Conservation (phyloP, 2,329 filamentous ascomycete genomes). For the Pseudogymnoascus sp. region DNA sequence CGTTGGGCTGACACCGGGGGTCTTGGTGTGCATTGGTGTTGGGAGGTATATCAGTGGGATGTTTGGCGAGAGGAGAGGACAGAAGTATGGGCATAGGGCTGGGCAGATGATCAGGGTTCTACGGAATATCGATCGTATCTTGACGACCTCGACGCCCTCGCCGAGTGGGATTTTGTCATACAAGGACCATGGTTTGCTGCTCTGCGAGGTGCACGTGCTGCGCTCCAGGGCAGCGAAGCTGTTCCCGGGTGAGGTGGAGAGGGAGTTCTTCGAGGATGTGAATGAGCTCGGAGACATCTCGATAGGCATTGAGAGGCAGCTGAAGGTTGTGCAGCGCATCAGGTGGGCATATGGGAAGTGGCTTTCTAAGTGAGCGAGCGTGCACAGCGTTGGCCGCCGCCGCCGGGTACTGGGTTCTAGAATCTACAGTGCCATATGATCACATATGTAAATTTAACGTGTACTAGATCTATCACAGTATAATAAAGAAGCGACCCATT, state of each 20-base stretch:
- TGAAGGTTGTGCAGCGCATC: conserved; percentile 73
- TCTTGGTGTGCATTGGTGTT: conserved; percentile 76
- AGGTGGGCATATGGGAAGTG: conserved; percentile 86
- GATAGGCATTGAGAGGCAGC: conserved; percentile 70
- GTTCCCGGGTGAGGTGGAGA: conserved; percentile 67
- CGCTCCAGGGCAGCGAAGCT: conserved; percentile 60
- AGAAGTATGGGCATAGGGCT: conserved; percentile 57
- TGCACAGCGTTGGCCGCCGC: not conserved
- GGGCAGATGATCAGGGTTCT: conserved; percentile 70
- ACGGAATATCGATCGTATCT: conserved; percentile 79
- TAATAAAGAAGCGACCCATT: not conserved
- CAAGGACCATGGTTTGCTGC: conserved; percentile 82
- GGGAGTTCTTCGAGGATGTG: conserved; percentile 84
- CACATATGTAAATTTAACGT: not conserved
- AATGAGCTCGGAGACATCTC: conserved; percentile 76
- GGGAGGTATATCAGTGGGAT: conserved; percentile 64
- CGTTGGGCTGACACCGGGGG: conserved; percentile 83
- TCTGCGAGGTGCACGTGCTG: conserved; percentile 84
- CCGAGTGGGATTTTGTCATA: conserved; percentile 74
- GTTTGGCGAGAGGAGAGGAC: conserved; percentile 65
- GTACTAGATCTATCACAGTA: not conserved
- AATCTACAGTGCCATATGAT: not conserved
- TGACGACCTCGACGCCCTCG: conserved; percentile 62
- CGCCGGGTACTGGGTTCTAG: not conserved
- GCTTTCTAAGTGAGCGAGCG: conserved; percentile 35